Base-by-base conservation (phyloP, 192 early-diverging fungal species). In the Rhizophagus prolifer region DNA sequence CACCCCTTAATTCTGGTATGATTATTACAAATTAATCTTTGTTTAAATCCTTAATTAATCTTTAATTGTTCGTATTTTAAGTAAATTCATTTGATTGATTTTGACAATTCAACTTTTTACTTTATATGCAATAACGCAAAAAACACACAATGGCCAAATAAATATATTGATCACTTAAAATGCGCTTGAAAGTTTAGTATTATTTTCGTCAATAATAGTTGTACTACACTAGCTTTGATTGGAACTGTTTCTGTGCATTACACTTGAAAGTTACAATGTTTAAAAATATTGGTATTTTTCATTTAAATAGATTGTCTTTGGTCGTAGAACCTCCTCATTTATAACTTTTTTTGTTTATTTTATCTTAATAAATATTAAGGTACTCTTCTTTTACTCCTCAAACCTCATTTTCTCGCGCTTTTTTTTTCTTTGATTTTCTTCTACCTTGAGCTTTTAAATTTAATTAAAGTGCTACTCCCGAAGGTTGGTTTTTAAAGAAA, bases 161-260 rank as follows among this genome's bases (percentile, higher is more conserved):
- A 61, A 14, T 30, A 4, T 30, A 26, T 63, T 63, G 26, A 63
- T 63, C 61, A 30, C 61, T 63, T 63, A 63, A 63, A 63, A 63
- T 63, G 28, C 28, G 61, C 61, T 30, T 63, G 61, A 63, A 54
- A 19, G 16, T 16, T 16, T 19, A 44, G 10, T 44, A 44, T 12
- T 44, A 19, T 47, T 16, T n/a, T 13, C 31, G 31, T 47, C 12
- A 16, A 4, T 25, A 6, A 21, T 62, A 28, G 23, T 30, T 62
- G 12, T 62, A 23, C n/a, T n/a, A n/a, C n/a, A n/a, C n/a, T n/a
- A n/a, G n/a, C n/a, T n/a, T n/a, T 62, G 12, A 28, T 26, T 62
- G 25, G 4, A 23, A 10, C 61, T 2, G 2, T 62, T 62, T 62
- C 10, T 26, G 4, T 19, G 16, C 13, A 19, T 54, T 54, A 54